These are phyloP conservation scores for Cucumis cinereus DNA, from an alignment of 306 rosid genomes.

Conservation along the genomic window DNA sequence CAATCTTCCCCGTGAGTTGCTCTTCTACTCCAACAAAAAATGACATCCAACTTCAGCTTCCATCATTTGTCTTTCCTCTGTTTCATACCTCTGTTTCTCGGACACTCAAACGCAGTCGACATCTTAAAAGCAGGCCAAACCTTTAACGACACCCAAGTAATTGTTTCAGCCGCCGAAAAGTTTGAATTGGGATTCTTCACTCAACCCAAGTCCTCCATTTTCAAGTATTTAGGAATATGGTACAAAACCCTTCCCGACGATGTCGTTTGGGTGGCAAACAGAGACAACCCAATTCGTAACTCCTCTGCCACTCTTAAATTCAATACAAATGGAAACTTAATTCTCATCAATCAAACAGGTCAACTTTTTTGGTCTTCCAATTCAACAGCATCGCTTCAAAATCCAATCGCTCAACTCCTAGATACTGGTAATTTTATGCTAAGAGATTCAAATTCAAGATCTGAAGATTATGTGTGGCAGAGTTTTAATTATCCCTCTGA, in stretches of 20 bases:
- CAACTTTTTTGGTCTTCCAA: slow-evolving; percentile 24
- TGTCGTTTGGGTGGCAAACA: slow-evolving; percentile 42
- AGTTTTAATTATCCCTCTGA: slow-evolving; percentile 43
- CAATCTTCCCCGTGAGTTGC: neutral
- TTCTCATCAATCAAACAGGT: slow-evolving; percentile 17
- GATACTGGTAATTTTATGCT: slow-evolving; percentile 37
- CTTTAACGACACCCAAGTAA: slow-evolving; percentile 19
- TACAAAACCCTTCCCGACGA: slow-evolving; percentile 13
- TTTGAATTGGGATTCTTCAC: slow-evolving; percentile 41
- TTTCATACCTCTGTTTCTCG: slow-evolving; percentile 13
- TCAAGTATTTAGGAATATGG: slow-evolving; percentile 37
- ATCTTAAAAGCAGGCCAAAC: slow-evolving; percentile 18
- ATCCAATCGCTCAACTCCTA: slow-evolving; percentile 18
- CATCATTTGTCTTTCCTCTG: slow-evolving; percentile 10
- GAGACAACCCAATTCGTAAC: slow-evolving; percentile 20
- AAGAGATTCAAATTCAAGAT: slow-evolving; percentile 9
- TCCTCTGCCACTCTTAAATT: slow-evolving; percentile 16
- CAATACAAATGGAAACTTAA: slow-evolving; percentile 17
- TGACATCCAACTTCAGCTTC: neutral
- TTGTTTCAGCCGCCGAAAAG: slow-evolving; percentile 25
- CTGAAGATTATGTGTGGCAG: slow-evolving; percentile 28
- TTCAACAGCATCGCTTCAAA: slow-evolving; percentile 7
- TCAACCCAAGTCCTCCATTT: slow-evolving; percentile 7
- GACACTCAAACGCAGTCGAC: slow-evolving; percentile 12
- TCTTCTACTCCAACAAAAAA: neutral